A percentile compares a stretch with the other conserved stretches of the same genome.
phyloP scores from a whole-genome alignment of 2,329 filamentous ascomycete genomes.

The Trichophyton verrucosum region DNA sequence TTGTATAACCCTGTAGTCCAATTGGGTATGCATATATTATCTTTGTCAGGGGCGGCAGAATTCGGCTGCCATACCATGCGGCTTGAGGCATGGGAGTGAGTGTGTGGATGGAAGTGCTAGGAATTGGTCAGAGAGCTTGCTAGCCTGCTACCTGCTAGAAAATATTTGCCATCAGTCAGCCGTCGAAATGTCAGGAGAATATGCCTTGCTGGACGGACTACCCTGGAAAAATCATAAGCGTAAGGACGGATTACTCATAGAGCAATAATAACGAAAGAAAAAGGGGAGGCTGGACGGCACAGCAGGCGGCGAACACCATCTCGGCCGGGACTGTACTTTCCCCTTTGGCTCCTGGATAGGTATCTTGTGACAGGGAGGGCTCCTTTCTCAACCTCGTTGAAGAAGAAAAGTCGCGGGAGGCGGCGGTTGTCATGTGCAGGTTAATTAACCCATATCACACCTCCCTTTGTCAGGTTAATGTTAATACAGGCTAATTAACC shows the following conservation, averaged over 20 bases:
- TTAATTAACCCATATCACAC: not conserved
- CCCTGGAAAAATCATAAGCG: not conserved
- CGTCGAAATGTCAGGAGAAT: not conserved
- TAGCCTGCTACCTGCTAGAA: not conserved
- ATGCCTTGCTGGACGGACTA: not conserved
- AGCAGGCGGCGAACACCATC: not conserved
- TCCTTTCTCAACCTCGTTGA: not conserved
- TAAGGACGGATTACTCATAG: not conserved
- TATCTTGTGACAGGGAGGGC: not conserved
- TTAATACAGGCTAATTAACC: not conserved
- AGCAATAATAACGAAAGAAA: not conserved
- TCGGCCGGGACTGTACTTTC: not conserved
- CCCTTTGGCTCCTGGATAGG: not conserved
- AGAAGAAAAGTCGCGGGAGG: not conserved
- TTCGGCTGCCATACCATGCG: not conserved
- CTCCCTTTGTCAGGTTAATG: not conserved
- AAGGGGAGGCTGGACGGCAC: not conserved
- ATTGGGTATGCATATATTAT: constrained; percentile 1
- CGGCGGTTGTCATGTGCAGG: not conserved
- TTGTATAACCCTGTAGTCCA: not conserved
- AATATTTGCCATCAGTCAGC: not conserved
- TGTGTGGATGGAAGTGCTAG: not conserved
- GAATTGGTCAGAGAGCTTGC: not conserved
- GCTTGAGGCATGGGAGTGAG: not conserved
- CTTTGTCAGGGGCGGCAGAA: not conserved